A percentile compares a stretch with the other conserved stretches of the same genome.
Evolutionary conservation across 768 basidiomycete genomes (phyloP).

Genomic region (Rossbeevera mucosa): DNA sequence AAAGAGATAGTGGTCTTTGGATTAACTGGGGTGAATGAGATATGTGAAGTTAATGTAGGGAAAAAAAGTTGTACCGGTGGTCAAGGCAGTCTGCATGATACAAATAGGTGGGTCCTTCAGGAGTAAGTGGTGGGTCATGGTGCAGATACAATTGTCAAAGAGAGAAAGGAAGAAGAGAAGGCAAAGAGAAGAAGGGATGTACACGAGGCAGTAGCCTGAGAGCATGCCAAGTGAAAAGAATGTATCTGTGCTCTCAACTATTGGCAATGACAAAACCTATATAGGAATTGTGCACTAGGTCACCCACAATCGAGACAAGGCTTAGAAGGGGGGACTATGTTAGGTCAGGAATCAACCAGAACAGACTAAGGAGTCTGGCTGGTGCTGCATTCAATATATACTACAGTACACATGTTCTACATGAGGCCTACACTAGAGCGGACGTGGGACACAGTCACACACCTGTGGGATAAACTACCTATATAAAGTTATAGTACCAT

Average conservation of each 20-base stretch:
- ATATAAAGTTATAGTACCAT: no score
- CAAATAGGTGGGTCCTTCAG: slow-evolving; percentile 51
- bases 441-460: no score
- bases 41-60: slow-evolving; percentile 96
- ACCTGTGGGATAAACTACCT: no score
- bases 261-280: no score
- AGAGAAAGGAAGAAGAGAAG: not conserved
- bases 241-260: slow-evolving; percentile 66
- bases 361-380: no score
- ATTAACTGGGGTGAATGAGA: slow-evolving; percentile 61
- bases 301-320: no score
- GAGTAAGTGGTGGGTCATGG: not conserved
- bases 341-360: no score
- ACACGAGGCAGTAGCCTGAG: slow-evolving; percentile 83
- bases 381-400: no score
- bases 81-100: slow-evolving; percentile 90
- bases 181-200: slow-evolving; percentile 30
- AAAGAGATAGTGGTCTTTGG: slow-evolving; percentile 1
- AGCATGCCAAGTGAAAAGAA: slow-evolving; percentile 56
- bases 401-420: no score
- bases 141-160: not conserved
- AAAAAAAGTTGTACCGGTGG: slow-evolving; percentile 98
- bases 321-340: no score
- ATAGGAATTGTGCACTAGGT: no score
- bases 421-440: no score